Percentiles rank a stretch among this genome's conserved stretches.
These are phyloP conservation scores for Coemansia sp. DNA, from an alignment of 371 early-diverging fungal genomes.

Conservation along the genomic window DNA sequence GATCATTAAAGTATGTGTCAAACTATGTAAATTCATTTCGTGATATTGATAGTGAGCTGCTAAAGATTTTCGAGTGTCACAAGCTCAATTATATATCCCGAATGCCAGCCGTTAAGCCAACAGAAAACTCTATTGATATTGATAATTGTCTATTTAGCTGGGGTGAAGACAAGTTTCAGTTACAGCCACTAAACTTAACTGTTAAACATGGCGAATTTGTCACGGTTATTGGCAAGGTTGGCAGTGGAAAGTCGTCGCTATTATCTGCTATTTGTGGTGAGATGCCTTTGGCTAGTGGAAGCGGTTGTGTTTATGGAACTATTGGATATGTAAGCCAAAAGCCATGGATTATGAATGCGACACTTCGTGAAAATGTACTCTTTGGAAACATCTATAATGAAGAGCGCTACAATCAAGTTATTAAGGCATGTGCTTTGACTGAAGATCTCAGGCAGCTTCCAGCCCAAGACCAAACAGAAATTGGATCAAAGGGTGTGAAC, in stretches of 20 bases:
- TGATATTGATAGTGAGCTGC: neutral
- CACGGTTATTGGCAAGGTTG: slow-evolving; percentile 82
- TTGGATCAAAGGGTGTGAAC: slow-evolving; percentile 92
- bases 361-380: slow-evolving; percentile 82
- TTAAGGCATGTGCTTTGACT: slow-evolving; percentile 59
- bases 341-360: slow-evolving; percentile 92
- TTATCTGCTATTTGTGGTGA: slow-evolving; percentile 84
- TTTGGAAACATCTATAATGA: slow-evolving; percentile 76
- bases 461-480: slow-evolving; percentile 82
- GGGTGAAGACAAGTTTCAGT: slow-evolving; percentile 56
- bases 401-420: slow-evolving; percentile 62
- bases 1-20: neutral
- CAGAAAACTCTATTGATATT: neutral
- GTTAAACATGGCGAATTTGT: slow-evolving; percentile 65
- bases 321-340: slow-evolving; percentile 88
- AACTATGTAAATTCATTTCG: neutral
- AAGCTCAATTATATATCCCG: neutral
- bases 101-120: neutral
- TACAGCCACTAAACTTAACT: slow-evolving; percentile 63
- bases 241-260: slow-evolving; percentile 83
- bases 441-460: slow-evolving; percentile 73
- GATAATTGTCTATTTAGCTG: slow-evolving; percentile 15
- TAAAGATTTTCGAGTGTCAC: slow-evolving; percentile 4
- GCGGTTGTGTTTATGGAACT: slow-evolving; percentile 67
- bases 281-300: slow-evolving; percentile 67